These are phyloP conservation scores for Xylaria longipes DNA, from an alignment of 495 filamentous ascomycete genomes.

Conservation along the genomic window DNA sequence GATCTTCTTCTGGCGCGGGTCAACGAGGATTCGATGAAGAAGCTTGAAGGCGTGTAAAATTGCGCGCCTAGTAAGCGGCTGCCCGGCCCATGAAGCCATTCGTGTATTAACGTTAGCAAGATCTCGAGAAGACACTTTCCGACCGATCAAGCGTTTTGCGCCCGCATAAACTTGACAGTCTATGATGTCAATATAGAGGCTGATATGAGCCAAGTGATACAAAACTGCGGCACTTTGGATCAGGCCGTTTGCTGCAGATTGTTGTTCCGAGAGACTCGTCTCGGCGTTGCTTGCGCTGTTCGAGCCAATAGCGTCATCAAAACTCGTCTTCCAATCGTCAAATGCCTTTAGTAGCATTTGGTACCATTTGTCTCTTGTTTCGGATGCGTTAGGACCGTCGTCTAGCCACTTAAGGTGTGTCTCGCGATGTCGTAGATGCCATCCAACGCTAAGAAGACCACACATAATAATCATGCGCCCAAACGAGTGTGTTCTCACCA, in stretches of 20 bases:
- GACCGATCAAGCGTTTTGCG: constrained; percentile 80
- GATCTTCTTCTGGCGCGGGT: constrained; percentile 48
- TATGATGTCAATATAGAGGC: constrained; percentile 89
- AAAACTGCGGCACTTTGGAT: constrained; percentile 86
- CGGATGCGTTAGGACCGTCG: constrained; percentile 69
- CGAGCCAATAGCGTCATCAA: constrained; percentile 69
- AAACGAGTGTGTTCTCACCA: constrained; percentile 89
- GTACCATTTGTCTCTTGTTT: constrained; percentile 88
- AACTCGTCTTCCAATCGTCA: constrained; percentile 92
- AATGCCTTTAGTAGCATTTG: constrained; percentile 83
- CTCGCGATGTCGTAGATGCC: constrained; percentile 96
- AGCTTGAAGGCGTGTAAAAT: constrained; percentile 91
- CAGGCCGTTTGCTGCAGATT: constrained; percentile 71
- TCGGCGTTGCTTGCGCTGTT: constrained; percentile 46
- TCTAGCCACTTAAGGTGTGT: constrained; percentile 87
- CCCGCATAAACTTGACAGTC: constrained; percentile 95
- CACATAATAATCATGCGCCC: constrained; percentile 95
- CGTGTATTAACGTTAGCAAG: constrained; percentile 76
- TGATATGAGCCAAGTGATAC: constrained; percentile 94
- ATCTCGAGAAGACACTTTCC: constrained; percentile 82
- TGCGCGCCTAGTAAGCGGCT: constrained; percentile 83
- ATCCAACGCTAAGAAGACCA: constrained; percentile 88
- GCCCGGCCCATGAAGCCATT: constrained; percentile 86
- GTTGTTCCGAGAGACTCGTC: constrained; percentile 45
- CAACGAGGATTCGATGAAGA: constrained; percentile 76